Evolutionary conservation across 805 yeast genomes (phyloP), one percentile per base, ranked within the genome.

Genomic region (Yarrowia alimentaria): DNA sequence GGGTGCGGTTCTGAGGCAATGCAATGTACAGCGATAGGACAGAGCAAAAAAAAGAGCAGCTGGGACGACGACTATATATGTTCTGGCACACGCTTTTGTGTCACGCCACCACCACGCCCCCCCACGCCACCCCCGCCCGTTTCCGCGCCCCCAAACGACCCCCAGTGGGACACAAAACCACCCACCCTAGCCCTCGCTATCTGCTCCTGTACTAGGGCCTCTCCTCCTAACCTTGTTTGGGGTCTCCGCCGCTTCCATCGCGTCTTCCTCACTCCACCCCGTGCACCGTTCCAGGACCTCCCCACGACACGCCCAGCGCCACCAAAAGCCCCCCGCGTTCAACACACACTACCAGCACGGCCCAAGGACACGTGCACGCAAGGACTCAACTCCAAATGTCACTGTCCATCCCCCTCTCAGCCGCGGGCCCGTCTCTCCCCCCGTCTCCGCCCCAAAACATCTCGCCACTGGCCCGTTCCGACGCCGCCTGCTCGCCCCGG

Each of bases 1-100:
- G 47, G 47, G 47, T 40, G 25, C 47, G 25, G 47, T 40, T 40
- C 47, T 40, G 33, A 40, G 47, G 47, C 47, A 40, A 40, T 40
- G 47, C 47, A 40, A 40, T 40, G 47, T 40, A 40, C 25, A 21
- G 33, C 24, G 33, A 40, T 37, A 14, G 12, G 5, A n/a, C 17
- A 12, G n/a, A n/a, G n/a, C n/a, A n/a, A n/a, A n/a, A n/a, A n/a
- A n/a, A n/a, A n/a, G n/a, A n/a, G n/a, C n/a, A n/a, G n/a, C n/a
- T n/a, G n/a, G n/a, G n/a, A n/a, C n/a, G n/a, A n/a, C n/a, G n/a
- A n/a, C n/a, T n/a, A n/a, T n/a, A n/a, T n/a, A n/a, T n/a, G n/a
- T n/a, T n/a, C n/a, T n/a, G n/a, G n/a, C n/a, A n/a, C n/a, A n/a
- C n/a, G n/a, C n/a, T n/a, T n/a, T n/a, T n/a, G n/a, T n/a, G n/a